phyloP scores from a whole-genome alignment of 768 basidiomycete species.

The Lactarius quietus region DNA sequence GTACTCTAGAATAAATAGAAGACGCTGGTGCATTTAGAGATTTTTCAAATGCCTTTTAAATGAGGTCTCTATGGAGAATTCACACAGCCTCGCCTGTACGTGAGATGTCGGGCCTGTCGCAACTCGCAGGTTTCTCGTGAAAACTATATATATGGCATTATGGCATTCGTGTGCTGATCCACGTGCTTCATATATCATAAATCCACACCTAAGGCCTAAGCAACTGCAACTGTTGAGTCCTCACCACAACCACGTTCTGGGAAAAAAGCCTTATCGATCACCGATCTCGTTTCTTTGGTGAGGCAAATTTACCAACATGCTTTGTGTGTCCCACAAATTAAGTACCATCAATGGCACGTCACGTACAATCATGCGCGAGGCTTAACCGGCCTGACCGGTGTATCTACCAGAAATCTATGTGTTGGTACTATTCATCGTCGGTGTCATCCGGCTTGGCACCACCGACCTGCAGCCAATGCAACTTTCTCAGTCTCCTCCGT shows the following conservation, averaged over 20 bases:
- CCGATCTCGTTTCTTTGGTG: slow-evolving; percentile 20
- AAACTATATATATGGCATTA: too few species aligned
- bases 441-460: slow-evolving; percentile 83
- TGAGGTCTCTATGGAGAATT: slow-evolving; percentile 10
- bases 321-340: slow-evolving; percentile 17
- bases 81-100: slow-evolving; percentile 18
- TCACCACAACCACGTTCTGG: slow-evolving; percentile 23
- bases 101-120: slow-evolving; percentile 5
- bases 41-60: slow-evolving; percentile 14
- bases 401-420: neutral
- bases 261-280: slow-evolving; percentile 21
- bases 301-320: slow-evolving; percentile 17
- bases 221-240: slow-evolving; percentile 6
- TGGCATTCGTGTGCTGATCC: slow-evolving; percentile 20
- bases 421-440: slow-evolving; percentile 40
- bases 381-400: neutral
- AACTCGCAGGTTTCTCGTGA: neutral
- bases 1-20: neutral
- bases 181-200: slow-evolving; percentile 15
- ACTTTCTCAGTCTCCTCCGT: slow-evolving; percentile 71
- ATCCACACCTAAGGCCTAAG: slow-evolving; percentile 5
- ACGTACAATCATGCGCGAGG: neutral
- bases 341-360: slow-evolving; percentile 4
- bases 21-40: slow-evolving; percentile 6
- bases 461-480: slow-evolving; percentile 79